Evolutionary conservation across 1,284 basidiomycete species (phyloP).

Genomic region (Omphalotus olearius): DNA sequence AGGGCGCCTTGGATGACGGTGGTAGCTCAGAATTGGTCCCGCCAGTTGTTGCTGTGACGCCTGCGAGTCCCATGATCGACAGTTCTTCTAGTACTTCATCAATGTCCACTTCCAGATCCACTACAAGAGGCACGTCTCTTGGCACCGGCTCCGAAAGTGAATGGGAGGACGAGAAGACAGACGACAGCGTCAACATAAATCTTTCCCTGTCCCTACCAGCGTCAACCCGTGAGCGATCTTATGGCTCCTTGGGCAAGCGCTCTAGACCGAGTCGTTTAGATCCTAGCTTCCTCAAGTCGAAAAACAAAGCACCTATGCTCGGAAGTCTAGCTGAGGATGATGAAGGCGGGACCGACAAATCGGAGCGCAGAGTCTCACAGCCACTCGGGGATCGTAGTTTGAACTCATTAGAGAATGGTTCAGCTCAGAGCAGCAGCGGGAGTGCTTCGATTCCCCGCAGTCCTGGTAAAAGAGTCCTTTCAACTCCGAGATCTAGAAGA

Average conservation of each 20-base stretch:
- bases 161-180: constrained; percentile 78
- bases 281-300: constrained; percentile 62
- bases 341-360: constrained; percentile 42
- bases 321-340: constrained; percentile 69
- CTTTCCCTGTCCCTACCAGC: constrained; percentile 33
- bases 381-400: constrained; percentile 63
- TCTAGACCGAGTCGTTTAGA: constrained; percentile 64
- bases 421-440: neutral
- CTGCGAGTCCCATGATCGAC: constrained; percentile 36
- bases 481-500: constrained; percentile 50
- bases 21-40: constrained; percentile 28
- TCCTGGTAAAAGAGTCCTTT: constrained; percentile 45
- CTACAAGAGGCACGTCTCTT: constrained; percentile 34
- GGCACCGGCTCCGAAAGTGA: constrained; percentile 75
- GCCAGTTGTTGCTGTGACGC: constrained; percentile 33
- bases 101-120: constrained; percentile 21
- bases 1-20: constrained; percentile 75
- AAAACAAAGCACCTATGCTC: constrained; percentile 42
- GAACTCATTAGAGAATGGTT: constrained; percentile 38
- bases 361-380: constrained; percentile 20
- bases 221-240: constrained; percentile 27
- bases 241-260: constrained; percentile 31
- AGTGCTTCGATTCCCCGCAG: constrained; percentile 25
- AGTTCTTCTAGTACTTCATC: constrained; percentile 19
- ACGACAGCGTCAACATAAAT: constrained; percentile 60